These are phyloP conservation scores for Clavispora carvajalis DNA, from an alignment of 805 yeast species.

Conservation along the genomic window DNA sequence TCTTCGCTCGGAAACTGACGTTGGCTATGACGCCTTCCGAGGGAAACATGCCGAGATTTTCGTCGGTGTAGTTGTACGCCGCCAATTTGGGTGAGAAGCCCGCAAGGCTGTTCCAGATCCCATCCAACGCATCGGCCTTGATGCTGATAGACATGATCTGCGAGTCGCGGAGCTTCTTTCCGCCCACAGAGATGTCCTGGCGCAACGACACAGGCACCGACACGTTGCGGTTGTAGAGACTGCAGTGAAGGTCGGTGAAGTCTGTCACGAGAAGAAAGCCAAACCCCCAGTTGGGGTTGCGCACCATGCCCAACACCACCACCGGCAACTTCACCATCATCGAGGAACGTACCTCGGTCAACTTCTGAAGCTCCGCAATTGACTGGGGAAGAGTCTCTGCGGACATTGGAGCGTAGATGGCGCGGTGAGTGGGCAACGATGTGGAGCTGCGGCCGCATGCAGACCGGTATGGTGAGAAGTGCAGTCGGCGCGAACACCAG, in stretches of 20 bases:
- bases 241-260: conserved; percentile 8
- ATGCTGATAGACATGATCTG: conserved; percentile 10
- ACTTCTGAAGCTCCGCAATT: neutral
- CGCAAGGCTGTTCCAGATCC: conserved; percentile 4
- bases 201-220: conserved; percentile 6
- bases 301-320: conserved; percentile 9
- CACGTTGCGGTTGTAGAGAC: conserved; percentile 1
- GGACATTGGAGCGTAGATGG: neutral
- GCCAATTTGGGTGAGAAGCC: conserved; percentile 1
- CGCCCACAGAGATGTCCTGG: conserved; percentile 3
- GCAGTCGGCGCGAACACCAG: too few species aligned
- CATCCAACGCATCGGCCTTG: neutral
- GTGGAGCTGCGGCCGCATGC: too few species aligned
- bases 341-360: neutral
- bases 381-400: neutral
- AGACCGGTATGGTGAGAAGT: too few species aligned
- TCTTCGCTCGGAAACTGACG: neutral
- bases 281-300: neutral
- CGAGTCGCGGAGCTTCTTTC: neutral
- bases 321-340: conserved; percentile 8
- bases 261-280: conserved; percentile 15
- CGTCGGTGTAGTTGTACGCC: neutral
- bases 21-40: neutral
- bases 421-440: too few species aligned
- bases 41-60: neutral